Percentiles rank a stretch among this genome's conserved stretches.
Conservation (phyloP, 139 green algal genomes). For the Chlamydomonas asymmetrica region DNA sequence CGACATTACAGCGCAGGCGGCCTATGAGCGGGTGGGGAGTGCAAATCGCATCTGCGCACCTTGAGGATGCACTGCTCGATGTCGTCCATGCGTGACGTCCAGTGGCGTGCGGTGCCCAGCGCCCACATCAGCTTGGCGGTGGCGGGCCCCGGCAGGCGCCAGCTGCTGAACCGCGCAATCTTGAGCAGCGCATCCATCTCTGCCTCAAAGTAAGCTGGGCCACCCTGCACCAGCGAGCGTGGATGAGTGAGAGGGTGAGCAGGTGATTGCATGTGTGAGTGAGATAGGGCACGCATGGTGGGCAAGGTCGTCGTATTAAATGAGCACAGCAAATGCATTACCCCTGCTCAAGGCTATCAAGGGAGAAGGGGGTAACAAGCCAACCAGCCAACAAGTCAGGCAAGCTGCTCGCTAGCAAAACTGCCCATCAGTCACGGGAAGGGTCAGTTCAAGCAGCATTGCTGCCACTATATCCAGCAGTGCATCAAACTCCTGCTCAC, state of each 20-base stretch:
- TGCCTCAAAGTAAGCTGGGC: conserved; percentile 26
- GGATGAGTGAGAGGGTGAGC: too few species aligned
- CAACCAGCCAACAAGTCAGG: too few species aligned
- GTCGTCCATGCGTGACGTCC: conserved; percentile 24
- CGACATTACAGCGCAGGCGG: background rate
- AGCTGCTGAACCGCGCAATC: background rate
- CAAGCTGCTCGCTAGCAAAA: too few species aligned
- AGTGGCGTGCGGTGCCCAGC: conserved; percentile 44
- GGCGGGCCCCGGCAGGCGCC: conserved; percentile 9
- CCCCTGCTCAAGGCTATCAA: too few species aligned
- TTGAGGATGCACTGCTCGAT: conserved; percentile 30
- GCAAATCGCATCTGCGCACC: conserved; percentile 1
- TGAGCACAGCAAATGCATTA: too few species aligned
- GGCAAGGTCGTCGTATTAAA: too few species aligned
- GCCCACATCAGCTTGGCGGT: conserved; percentile 42
- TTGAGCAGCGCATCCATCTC: conserved; percentile 44
- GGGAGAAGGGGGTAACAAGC: too few species aligned
- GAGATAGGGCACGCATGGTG: background rate
- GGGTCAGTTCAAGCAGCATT: background rate
- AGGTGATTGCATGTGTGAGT: background rate
- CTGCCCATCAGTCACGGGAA: too few species aligned
- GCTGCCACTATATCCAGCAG: background rate
- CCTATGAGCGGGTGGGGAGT: background rate
- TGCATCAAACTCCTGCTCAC: conserved; percentile 2
- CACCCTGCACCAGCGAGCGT: too few species aligned